Conservation (phyloP, 2,329 filamentous ascomycete species). For the Alternaria sp. region DNA sequence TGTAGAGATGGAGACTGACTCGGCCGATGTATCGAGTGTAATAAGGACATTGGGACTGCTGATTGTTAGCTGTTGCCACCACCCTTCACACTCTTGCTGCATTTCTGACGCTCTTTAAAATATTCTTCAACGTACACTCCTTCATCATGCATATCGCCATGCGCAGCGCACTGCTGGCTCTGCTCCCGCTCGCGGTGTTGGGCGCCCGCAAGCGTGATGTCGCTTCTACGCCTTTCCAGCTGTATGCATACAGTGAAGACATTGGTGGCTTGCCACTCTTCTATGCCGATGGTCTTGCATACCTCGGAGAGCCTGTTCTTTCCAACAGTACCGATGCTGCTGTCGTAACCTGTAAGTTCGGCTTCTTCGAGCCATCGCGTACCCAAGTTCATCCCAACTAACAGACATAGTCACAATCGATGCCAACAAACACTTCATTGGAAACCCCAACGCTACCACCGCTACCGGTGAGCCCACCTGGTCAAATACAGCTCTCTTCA, state of each 20-base stretch:
- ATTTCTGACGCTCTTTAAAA: background rate
- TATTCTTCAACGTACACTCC: background rate
- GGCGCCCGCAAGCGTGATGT: background rate
- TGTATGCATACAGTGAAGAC: conserved; percentile 20
- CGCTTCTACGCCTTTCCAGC: conserved; percentile 6
- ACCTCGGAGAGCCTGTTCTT: background rate
- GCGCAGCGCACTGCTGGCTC: background rate
- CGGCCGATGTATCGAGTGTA: background rate
- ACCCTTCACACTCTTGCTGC: background rate
- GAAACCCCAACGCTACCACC: background rate
- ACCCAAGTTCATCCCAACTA: background rate
- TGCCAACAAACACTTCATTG: background rate
- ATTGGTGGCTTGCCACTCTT: conserved; percentile 23
- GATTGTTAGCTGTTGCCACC: background rate
- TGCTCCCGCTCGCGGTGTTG: background rate
- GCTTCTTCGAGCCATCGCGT: background rate
- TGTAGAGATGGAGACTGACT: background rate
- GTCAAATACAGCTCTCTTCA: background rate
- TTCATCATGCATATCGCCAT: background rate
- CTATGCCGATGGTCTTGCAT: conserved; percentile 15
- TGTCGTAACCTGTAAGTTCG: background rate
- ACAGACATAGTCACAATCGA: background rate
- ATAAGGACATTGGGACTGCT: background rate
- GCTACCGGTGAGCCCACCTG: background rate
- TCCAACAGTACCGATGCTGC: background rate